Evolutionary conservation across 352 stramenopile genomes (phyloP), one percentile per base, ranked within the genome.

Genomic region (Phytophthora chlamydospora): DNA sequence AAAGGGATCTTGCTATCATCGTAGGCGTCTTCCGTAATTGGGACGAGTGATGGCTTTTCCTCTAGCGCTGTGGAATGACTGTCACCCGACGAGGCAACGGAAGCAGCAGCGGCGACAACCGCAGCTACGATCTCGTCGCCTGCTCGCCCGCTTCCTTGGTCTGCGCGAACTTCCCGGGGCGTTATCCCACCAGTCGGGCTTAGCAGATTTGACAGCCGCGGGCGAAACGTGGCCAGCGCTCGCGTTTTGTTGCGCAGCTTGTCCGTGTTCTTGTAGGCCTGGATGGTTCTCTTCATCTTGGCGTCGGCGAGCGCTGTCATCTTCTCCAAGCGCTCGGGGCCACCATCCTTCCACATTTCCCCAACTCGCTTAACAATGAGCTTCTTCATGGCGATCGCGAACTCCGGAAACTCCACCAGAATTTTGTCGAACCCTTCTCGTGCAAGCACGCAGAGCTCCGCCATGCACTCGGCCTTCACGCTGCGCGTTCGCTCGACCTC

Each of bases 371-470:
- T 88, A 47, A 90, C 76, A 38, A 90, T 87, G 10, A 90, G 54
- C 6, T 80, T 79, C 68, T 86, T 87, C 80, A 91, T 89, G 6
- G 73, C 74, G 5, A 57, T 86, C 7, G 78, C 83, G 39, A 91
- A 91, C 58, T 89, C 80, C 2, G 83, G 78, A 46, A 88, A 89
- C 51, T 90, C 80, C 17, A 76, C 78, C 17, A 89, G 52, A 40
- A 91, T 89, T 52, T 88, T 88, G 40, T 88, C 71, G 65, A 89
- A 89, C 2, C 76, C 78, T 29, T 87, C 74, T 44, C 71, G 71
- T n/a, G 71, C 71, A 2, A 89, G 51, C 43, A 89, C 81, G 44
- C 78, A 89, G 12, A 90, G 73, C 60, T 90, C 81, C 0, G 76
- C 75, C 64, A 90, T 83, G 34, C 76, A 85, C 55, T 86, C 77